Percentiles rank a stretch among this genome's conserved stretches.
phyloP scores from a whole-genome alignment of 176 grass and related monocot species.

The Thinopyrum elongatum region DNA sequence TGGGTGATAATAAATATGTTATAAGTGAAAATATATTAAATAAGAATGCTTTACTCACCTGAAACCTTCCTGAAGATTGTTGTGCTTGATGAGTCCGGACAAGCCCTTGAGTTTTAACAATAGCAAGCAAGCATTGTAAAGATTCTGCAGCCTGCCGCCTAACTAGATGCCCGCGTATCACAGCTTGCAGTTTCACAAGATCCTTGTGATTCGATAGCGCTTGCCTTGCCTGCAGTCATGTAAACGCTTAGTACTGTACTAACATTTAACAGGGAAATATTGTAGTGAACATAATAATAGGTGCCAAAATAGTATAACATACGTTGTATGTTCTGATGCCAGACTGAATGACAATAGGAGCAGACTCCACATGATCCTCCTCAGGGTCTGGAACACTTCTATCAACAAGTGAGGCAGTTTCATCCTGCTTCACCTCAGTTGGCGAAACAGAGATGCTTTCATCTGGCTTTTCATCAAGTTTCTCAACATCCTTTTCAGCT shows the following conservation, averaged over 20 bases:
- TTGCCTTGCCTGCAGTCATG: conserved; percentile 59
- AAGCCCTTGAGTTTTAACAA: conserved; percentile 83
- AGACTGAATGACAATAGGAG: conserved; percentile 64
- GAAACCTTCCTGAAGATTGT: conserved; percentile 21
- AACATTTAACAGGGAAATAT: conserved; percentile 16
- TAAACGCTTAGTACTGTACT: conserved; percentile 10
- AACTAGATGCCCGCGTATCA: conserved; percentile 70
- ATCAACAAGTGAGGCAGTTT: conserved; percentile 30
- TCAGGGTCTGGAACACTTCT: conserved; percentile 18
- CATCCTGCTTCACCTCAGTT: conserved; percentile 41
- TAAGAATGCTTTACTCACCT: conserved; percentile 25
- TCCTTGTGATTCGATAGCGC: conserved; percentile 53
- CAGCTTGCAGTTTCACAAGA: conserved; percentile 85
- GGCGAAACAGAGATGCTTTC: conserved; percentile 30
- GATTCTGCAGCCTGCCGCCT: conserved; percentile 78
- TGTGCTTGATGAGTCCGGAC: conserved; percentile 56
- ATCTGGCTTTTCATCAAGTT: conserved; percentile 40
- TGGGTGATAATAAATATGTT: neutral
- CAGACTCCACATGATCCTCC: conserved; percentile 44
- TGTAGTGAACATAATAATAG: conserved; percentile 21
- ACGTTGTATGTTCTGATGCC: conserved; percentile 64
- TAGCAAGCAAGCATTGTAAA: conserved; percentile 75
- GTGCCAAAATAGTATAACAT: conserved; percentile 30
- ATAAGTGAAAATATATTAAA: neutral
- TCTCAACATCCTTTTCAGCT: conserved; percentile 27